Percentiles rank a stretch among this genome's conserved stretches.
phyloP scores from a whole-genome alignment of 495 filamentous ascomycete species.

The Podospora bellae-mahoneyi region DNA sequence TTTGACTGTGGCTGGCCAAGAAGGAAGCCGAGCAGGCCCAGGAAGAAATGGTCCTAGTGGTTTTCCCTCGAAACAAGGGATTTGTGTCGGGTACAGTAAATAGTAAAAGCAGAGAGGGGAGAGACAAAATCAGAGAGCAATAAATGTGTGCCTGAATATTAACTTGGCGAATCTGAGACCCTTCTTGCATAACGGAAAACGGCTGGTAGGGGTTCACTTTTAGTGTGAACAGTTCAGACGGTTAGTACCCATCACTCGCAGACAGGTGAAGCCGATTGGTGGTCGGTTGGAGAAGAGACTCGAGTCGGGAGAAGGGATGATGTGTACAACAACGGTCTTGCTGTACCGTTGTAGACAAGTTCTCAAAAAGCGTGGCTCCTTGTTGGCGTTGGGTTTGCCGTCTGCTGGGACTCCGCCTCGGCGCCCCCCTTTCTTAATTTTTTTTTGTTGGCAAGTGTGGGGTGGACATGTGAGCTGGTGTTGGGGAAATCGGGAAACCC shows the following conservation, averaged over 20 bases:
- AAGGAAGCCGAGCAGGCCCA: too few species aligned
- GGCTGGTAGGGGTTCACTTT: not conserved
- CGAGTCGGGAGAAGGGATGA: too few species aligned
- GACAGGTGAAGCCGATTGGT: not conserved
- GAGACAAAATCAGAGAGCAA: not conserved
- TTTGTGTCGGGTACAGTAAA: not conserved
- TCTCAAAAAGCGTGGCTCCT: not conserved
- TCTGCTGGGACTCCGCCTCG: not conserved
- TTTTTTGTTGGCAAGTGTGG: constrained; percentile 1
- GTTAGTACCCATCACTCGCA: not conserved
- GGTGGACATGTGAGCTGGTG: not conserved
- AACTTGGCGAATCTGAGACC: constrained; percentile 5
- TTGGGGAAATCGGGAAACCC: not conserved
- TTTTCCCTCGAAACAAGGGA: not conserved
- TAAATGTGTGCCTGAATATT: not conserved
- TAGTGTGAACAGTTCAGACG: too few species aligned
- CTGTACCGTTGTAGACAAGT: too few species aligned
- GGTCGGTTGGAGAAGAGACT: not conserved
- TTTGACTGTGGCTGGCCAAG: too few species aligned
- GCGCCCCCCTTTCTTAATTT: not conserved
- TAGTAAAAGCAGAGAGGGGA: not conserved
- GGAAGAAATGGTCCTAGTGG: not conserved
- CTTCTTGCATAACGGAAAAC: not conserved
- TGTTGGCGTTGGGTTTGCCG: not conserved
- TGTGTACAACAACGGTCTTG: too few species aligned